Evolutionary conservation across 176 grass and related monocot genomes (phyloP).

Genomic region (Carex kokanica): DNA sequence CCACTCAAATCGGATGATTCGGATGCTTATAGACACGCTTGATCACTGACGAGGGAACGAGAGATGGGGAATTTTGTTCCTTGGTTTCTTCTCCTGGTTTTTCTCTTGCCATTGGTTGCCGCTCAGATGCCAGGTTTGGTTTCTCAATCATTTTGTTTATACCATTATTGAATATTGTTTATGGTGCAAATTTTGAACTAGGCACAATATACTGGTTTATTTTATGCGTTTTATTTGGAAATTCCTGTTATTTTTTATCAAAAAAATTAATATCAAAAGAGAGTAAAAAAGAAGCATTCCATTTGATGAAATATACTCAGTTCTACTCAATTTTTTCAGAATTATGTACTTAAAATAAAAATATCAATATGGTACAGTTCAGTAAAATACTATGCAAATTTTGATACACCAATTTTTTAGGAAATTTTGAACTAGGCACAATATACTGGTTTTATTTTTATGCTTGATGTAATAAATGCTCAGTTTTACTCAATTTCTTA

Average conservation of each 20-base stretch:
- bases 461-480: background rate
- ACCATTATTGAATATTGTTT: background rate
- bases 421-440: background rate
- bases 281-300: background rate
- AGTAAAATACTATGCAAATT: background rate
- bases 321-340: background rate
- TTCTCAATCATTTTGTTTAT: background rate
- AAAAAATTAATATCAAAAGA: background rate
- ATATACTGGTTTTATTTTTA: no score
- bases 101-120: background rate
- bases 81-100: background rate
- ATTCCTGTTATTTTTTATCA: background rate
- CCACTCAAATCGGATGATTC: background rate
- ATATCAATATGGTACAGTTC: background rate
- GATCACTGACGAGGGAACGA: background rate
- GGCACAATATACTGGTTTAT: background rate
- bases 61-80: background rate
- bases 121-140: conserved; percentile 17
- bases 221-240: background rate
- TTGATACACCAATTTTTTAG: background rate
- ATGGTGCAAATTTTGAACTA: background rate
- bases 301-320: background rate
- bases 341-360: background rate
- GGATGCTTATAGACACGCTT: background rate
- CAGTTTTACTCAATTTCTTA: background rate